These are phyloP conservation scores for Polytolypa hystricis DNA, from an alignment of 2,329 filamentous ascomycete genomes.

Conservation along the genomic window DNA sequence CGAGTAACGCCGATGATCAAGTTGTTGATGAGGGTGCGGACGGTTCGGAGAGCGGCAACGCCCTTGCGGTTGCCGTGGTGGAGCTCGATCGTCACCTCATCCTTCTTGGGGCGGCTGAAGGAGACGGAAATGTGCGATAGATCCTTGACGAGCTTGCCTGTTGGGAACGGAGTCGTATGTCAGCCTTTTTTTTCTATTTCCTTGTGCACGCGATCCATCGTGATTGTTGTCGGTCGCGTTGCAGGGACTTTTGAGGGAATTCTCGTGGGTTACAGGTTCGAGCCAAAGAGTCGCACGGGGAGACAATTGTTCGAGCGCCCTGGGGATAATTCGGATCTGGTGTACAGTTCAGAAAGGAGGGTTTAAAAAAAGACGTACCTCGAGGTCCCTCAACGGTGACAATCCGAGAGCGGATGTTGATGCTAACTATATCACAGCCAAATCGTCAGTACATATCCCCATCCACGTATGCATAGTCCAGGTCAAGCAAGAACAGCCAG, in stretches of 20 bases:
- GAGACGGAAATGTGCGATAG: constrained; percentile 92
- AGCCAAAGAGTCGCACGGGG: too few species aligned
- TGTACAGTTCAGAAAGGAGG: not conserved
- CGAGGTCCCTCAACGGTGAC: constrained; percentile 96
- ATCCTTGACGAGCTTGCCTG: constrained; percentile 93
- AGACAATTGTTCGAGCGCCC: too few species aligned
- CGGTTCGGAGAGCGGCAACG: constrained; percentile 93
- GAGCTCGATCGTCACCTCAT: constrained; percentile 89
- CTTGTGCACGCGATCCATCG: too few species aligned
- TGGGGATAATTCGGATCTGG: too few species aligned
- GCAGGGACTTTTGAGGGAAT: not conserved
- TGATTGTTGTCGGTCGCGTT: too few species aligned
- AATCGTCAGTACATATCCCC: constrained; percentile 20
- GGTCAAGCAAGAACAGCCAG: too few species aligned
- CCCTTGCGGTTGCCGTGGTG: constrained; percentile 98
- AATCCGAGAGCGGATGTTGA: constrained; percentile 91
- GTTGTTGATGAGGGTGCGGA: constrained; percentile 98
- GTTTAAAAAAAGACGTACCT: constrained; percentile 53
- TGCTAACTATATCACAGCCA: constrained; percentile 61
- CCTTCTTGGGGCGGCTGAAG: constrained; percentile 79
- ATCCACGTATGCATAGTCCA: too few species aligned
- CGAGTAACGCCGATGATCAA: constrained; percentile 96
- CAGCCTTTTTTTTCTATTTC: not conserved
- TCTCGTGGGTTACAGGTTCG: not conserved
- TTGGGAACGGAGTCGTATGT: constrained; percentile 7